Percentiles rank a stretch among this genome's conserved stretches.
phyloP scores from a whole-genome alignment of 768 basidiomycete genomes.

The Amylocystis lapponica region DNA sequence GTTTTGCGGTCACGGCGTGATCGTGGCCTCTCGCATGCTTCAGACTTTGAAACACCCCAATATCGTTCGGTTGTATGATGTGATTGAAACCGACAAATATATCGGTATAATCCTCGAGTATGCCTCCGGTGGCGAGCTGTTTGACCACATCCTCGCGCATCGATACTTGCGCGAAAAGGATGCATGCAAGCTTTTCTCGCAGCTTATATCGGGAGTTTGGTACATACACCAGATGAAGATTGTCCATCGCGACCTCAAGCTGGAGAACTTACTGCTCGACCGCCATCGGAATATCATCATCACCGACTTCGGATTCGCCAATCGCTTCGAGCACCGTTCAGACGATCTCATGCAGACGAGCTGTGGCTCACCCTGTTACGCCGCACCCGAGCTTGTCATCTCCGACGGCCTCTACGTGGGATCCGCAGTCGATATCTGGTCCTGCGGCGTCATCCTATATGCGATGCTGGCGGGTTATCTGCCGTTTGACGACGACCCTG shows the following conservation, averaged over 20 bases:
- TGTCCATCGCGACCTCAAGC: slow-evolving; percentile 97
- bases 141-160: slow-evolving; percentile 98
- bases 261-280: slow-evolving; percentile 96
- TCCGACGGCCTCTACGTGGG: slow-evolving; percentile 96
- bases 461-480: slow-evolving; percentile 97
- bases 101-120: slow-evolving; percentile 99
- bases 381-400: slow-evolving; percentile 96
- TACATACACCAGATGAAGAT: slow-evolving; percentile 99
- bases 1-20: too few species aligned
- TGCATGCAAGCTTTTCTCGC: slow-evolving; percentile 93
- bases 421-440: slow-evolving; percentile 97
- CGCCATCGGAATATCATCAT: slow-evolving; percentile 98
- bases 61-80: slow-evolving; percentile 96
- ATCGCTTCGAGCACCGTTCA: slow-evolving; percentile 86
- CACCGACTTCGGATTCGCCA: slow-evolving; percentile 99
- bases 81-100: slow-evolving; percentile 99
- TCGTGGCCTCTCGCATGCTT: slow-evolving; percentile 15
- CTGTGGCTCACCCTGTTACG: slow-evolving; percentile 97
- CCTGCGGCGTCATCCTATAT: slow-evolving; percentile 92
- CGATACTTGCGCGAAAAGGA: slow-evolving; percentile 93
- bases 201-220: slow-evolving; percentile 97
- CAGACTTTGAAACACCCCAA: slow-evolving; percentile 95
- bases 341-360: slow-evolving; percentile 99
- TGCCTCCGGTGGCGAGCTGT: slow-evolving; percentile 96
- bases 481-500: slow-evolving; percentile 99